Percentiles rank a stretch among this genome's conserved stretches.
Evolutionary conservation across 371 early-diverging fungal species (phyloP).

Genomic region (Rhizopus sp.): DNA sequence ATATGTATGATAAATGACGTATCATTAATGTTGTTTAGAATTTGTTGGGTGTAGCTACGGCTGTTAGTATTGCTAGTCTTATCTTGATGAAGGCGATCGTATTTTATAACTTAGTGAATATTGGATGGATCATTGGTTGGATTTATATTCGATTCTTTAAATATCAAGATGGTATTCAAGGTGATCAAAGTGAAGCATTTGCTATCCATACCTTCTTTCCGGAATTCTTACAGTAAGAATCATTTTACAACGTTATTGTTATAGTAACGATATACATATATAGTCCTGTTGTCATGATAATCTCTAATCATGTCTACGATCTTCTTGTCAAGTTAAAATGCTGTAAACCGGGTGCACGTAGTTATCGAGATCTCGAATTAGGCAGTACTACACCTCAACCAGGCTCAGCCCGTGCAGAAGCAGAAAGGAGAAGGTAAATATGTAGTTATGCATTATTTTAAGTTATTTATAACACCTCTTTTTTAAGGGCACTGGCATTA

Average conservation of each 20-base stretch:
- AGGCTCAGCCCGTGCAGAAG: conserved; percentile 64
- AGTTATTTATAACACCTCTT: no score
- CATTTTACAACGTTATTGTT: neutral
- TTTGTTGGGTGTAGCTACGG: conserved; percentile 44
- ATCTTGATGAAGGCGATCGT: conserved; percentile 43
- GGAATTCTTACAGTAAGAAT: conserved; percentile 67
- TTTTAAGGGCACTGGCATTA: conserved; percentile 59
- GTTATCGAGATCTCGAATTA: conserved; percentile 38
- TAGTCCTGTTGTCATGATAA: conserved; percentile 54
- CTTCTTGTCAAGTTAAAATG: conserved; percentile 49
- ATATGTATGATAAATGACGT: neutral
- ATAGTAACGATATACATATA: neutral
- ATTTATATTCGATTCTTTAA: conserved; percentile 80
- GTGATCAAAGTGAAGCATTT: conserved; percentile 85
- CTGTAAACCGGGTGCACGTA: conserved; percentile 15
- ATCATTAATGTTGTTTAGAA: conserved; percentile 21
- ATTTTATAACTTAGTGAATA: conserved; percentile 56
- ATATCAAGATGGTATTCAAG: conserved; percentile 74
- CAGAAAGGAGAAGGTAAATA: conserved; percentile 61
- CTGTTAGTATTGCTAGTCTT: conserved; percentile 33
- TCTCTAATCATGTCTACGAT: conserved; percentile 52
- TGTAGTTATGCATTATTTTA: neutral
- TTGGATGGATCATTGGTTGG: conserved; percentile 76
- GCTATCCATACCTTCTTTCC: conserved; percentile 84
- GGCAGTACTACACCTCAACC: conserved; percentile 51